Evolutionary conservation across 2,329 filamentous ascomycete species (phyloP).

Genomic region (Penicillium sclerotiorum): DNA sequence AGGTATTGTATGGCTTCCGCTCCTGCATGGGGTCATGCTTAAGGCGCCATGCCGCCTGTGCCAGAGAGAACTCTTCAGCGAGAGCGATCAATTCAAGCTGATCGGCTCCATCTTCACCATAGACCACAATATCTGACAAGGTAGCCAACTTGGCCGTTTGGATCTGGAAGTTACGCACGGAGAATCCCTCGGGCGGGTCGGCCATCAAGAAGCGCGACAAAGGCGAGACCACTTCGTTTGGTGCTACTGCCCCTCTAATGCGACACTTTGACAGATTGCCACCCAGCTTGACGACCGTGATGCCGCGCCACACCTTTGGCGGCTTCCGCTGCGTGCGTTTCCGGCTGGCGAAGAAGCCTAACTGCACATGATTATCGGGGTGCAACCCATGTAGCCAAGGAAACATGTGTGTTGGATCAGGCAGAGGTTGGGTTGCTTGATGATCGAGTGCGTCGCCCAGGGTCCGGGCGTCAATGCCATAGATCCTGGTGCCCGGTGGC

Average conservation of each 20-base stretch:
- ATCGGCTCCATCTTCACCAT: slow-evolving; percentile 70
- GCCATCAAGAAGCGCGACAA: slow-evolving; percentile 72
- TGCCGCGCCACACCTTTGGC: slow-evolving; percentile 74
- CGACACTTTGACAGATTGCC: slow-evolving; percentile 73
- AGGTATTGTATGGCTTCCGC: slow-evolving; percentile 78
- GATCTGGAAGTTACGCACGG: slow-evolving; percentile 95
- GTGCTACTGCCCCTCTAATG: slow-evolving; percentile 82
- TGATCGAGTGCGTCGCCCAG: slow-evolving; percentile 76
- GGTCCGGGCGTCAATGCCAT: slow-evolving; percentile 69
- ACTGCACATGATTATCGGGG: slow-evolving; percentile 82
- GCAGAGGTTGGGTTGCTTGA: slow-evolving; percentile 75
- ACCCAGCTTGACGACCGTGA: slow-evolving; percentile 87
- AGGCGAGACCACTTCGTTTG: slow-evolving; percentile 73
- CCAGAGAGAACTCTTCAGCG: slow-evolving; percentile 67
- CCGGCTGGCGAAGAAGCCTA: slow-evolving; percentile 83
- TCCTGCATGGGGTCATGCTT: slow-evolving; percentile 61
- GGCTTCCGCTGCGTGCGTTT: slow-evolving; percentile 70
- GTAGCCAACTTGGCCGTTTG: slow-evolving; percentile 85
- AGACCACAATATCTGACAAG: slow-evolving; percentile 89
- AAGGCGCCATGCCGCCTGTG: slow-evolving; percentile 75
- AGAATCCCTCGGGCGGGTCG: slow-evolving; percentile 89
- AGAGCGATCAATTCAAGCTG: slow-evolving; percentile 66
- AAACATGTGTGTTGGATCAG: slow-evolving; percentile 83
- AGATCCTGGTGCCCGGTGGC: slow-evolving; percentile 60
- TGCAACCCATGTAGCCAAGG: slow-evolving; percentile 96